Base-by-base conservation (phyloP, 202 grass and related monocot genomes). In the Panicum virgatum region DNA sequence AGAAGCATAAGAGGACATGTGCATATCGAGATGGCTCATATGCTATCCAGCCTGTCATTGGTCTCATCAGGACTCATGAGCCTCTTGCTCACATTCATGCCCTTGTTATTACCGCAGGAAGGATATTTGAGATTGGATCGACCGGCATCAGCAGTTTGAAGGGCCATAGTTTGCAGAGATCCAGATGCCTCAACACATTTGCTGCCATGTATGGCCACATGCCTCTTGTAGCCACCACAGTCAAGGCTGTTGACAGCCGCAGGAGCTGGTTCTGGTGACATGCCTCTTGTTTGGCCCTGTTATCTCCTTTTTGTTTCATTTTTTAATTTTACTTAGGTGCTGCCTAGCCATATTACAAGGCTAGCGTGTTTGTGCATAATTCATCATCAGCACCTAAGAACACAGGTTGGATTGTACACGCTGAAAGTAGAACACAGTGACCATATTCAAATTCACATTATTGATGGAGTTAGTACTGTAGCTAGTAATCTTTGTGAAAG, bases 51-150 rank as follows among this genome's bases (percentile, higher is more conserved):
- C 58, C 37, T 16, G 53, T 16, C 3, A 16, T 48, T 66, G 14
- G 45, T 51, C 29, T 47, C 67, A 70, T 29, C 68, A 65, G 20
- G 68, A 85, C 47, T 29, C 68, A 65, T 15, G 68, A 85, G 39
- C 62, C 9, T 39, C 5, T 65, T 58, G 29, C 69, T 72, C 13
- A 88, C n/a, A 20, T 62, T 32, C 15, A 0, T 30, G 69, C 76
- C 62, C 37, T 72, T 72, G 38, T 68, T 68, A 27, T 86, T 22
- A 40, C 40, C 29, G 38, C 96, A 99, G 96, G 96, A 63, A 94
- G 77, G 83, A 90, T 99, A 83, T 82, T 76, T 60, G 96, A 99
- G 91, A 96, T 92, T 63, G 96, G 93, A 77, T 99, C 96, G 0
- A 84, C 72, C 14, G 96, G 96, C 70, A 90, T 99, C 73, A 99